Percentiles rank a stretch among this genome's conserved stretches.
phyloP scores from a whole-genome alignment of 495 filamentous ascomycete species.

The Penicillium alfredii region DNA sequence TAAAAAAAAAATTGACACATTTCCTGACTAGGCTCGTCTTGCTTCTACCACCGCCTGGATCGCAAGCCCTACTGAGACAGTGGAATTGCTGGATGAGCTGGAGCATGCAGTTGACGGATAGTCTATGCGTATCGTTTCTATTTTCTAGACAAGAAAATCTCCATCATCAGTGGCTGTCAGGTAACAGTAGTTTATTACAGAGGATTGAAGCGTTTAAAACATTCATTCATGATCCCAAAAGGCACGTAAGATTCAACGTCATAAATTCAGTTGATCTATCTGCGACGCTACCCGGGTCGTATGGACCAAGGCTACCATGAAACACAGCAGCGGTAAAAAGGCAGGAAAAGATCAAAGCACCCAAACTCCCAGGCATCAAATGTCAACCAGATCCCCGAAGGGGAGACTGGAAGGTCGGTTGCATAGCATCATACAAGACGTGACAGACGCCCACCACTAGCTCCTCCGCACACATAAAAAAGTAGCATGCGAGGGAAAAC shows the following conservation, averaged over 20 bases:
- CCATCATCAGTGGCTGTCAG: too few relatives aligned
- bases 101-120: slow-evolving; percentile 19
- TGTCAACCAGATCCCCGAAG: slow-evolving; percentile 6
- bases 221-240: too few relatives aligned
- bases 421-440: slow-evolving; percentile 26
- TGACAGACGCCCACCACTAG: slow-evolving; percentile 11
- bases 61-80: slow-evolving; percentile 83
- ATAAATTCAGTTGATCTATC: not conserved
- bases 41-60: slow-evolving; percentile 81
- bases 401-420: slow-evolving; percentile 6
- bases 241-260: too few relatives aligned
- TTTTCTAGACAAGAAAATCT: too few relatives aligned
- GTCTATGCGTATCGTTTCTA: too few relatives aligned
- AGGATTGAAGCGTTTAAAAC: too few relatives aligned
- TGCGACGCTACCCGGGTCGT: not conserved
- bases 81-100: slow-evolving; percentile 73
- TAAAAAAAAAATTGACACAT: not conserved
- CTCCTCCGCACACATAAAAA: too few relatives aligned
- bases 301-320: not conserved
- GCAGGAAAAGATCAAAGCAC: not conserved
- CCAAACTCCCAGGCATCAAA: slow-evolving; percentile 9
- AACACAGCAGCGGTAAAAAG: slow-evolving; percentile 1
- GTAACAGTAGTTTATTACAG: too few relatives aligned
- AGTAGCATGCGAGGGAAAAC: too few relatives aligned
- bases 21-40: slow-evolving; percentile 45